Evolutionary conservation across 139 green algal genomes (phyloP), one percentile per base, ranked within the genome.

Genomic region (Picochlorum sp.): DNA sequence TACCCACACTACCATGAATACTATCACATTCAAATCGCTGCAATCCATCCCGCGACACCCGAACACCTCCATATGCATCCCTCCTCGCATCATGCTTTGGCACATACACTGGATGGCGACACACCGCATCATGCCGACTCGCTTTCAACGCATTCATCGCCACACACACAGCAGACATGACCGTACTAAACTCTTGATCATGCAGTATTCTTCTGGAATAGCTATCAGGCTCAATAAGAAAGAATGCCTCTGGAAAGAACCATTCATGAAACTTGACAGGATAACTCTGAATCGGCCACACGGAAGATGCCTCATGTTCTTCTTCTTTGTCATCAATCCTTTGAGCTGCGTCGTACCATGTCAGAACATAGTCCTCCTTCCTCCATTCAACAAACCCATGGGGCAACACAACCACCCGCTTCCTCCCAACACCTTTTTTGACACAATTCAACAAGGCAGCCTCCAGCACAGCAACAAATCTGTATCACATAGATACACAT

Each of bases 51-150:
- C 16, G 5, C 30, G 13, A 16, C 15, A 72, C 34, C 0, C 72
- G 77, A 13, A 79, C 49, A n/a, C 86, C 86, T n/a, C 58, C 75
- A 64, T 83, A 82, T 3, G 75, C 83, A 66, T 95, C 86, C 1
- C 87, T 59, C 62, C 87, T 64, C 0, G 70, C 73, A 50, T 95
- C 83, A 54, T 90, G 81, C 58, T 94, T 80, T 0, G 87, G 87
- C 50, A 94, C 31, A 28, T 92, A 73, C 23, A 82, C 66, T 54
- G n/a, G n/a, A 9, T 20, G 47, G 3, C 16, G 16, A 9, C 47
- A 54, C n/a, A 54, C 16, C 16, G 5, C 47, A 8, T 54, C n/a
- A 26, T 20, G 5, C 7, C 84, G 85, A n/a, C 68, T 14, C 28
- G 77, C 38, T 7, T 67, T 60, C 11, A 57, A 49, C 5, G 68